Percentiles rank a stretch among this genome's conserved stretches.
These are phyloP conservation scores for Mycosphaerella arachidis DNA, from an alignment of 2,329 filamentous ascomycete species.

Conservation along the genomic window DNA sequence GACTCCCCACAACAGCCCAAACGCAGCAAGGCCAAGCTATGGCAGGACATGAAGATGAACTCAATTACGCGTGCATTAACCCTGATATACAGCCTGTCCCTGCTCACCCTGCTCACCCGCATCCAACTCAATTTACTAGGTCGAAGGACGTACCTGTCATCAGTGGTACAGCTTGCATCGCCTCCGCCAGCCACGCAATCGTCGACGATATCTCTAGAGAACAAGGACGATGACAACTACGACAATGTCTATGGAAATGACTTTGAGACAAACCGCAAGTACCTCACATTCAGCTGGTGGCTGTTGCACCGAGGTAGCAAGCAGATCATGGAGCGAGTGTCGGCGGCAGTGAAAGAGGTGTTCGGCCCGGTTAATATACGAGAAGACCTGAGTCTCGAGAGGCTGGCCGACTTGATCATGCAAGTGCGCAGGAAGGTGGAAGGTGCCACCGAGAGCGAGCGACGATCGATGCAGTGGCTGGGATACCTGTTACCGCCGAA, in stretches of 20 bases:
- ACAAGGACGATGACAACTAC: constrained; percentile 82
- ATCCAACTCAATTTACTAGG: constrained; percentile 97
- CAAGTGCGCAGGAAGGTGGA: constrained; percentile 83
- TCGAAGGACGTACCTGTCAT: constrained; percentile 90
- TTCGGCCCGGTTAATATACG: constrained; percentile 86
- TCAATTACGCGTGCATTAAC: constrained; percentile 89
- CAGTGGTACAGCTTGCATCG: constrained; percentile 84
- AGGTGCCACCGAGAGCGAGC: constrained; percentile 61
- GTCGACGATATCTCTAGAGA: constrained; percentile 80
- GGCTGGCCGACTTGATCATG: constrained; percentile 72
- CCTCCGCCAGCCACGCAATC: constrained; percentile 58
- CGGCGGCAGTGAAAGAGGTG: constrained; percentile 78
- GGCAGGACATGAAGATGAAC: constrained; percentile 95
- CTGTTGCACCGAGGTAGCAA: constrained; percentile 85
- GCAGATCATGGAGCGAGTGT: constrained; percentile 74
- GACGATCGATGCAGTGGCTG: constrained; percentile 69
- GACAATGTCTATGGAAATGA: constrained; percentile 85
- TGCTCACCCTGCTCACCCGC: constrained; percentile 86
- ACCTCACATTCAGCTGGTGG: constrained; percentile 98
- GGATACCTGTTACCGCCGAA: constrained; percentile 74
- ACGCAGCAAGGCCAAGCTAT: constrained; percentile 87
- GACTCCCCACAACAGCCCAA: constrained; percentile 49
- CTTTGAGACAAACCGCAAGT: constrained; percentile 92
- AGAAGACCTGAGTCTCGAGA: constrained; percentile 78
- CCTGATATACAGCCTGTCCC: constrained; percentile 81